Conservation (phyloP, 2,329 filamentous ascomycete genomes). For the Talaromyces sp. region DNA sequence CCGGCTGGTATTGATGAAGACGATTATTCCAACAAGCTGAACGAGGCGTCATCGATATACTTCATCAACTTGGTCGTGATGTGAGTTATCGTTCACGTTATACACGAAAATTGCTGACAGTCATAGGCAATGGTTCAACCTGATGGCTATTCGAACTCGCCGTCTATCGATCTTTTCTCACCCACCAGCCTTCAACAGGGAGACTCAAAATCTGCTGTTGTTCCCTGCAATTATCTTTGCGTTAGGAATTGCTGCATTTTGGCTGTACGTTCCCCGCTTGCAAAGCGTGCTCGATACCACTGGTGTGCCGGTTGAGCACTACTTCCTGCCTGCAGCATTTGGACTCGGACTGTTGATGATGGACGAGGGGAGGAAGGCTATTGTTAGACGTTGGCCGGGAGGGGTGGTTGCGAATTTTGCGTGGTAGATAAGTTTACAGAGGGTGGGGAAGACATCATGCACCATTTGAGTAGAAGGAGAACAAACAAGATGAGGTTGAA, state of each 20-base stretch:
- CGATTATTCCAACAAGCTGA: constrained; percentile 54
- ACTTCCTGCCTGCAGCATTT: constrained; percentile 72
- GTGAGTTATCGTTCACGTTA: constrained; percentile 39
- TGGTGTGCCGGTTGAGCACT: constrained; percentile 65
- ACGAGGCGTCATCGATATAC: constrained; percentile 68
- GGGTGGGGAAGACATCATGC: too few relatives aligned
- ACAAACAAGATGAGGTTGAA: background rate
- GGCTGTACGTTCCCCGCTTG: constrained; percentile 61
- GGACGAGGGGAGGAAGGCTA: constrained; percentile 64
- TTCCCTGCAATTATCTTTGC: constrained; percentile 69
- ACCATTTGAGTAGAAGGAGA: background rate
- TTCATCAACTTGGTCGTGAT: constrained; percentile 78
- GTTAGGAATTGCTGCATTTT: constrained; percentile 65
- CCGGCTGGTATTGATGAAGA: constrained; percentile 52
- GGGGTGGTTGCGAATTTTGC: constrained; percentile 58
- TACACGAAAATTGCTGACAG: background rate
- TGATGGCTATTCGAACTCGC: constrained; percentile 65
- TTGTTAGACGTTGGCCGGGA: constrained; percentile 57
- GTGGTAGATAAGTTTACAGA: constrained; percentile 51
- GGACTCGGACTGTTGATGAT: constrained; percentile 61
- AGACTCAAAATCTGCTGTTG: constrained; percentile 64
- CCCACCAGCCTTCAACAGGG: constrained; percentile 61
- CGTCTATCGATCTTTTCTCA: constrained; percentile 68
- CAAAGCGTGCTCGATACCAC: constrained; percentile 60
- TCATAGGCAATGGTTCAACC: constrained; percentile 65